Evolutionary conservation across 192 early-diverging fungal genomes (phyloP).

Genomic region (Podila horticola): DNA sequence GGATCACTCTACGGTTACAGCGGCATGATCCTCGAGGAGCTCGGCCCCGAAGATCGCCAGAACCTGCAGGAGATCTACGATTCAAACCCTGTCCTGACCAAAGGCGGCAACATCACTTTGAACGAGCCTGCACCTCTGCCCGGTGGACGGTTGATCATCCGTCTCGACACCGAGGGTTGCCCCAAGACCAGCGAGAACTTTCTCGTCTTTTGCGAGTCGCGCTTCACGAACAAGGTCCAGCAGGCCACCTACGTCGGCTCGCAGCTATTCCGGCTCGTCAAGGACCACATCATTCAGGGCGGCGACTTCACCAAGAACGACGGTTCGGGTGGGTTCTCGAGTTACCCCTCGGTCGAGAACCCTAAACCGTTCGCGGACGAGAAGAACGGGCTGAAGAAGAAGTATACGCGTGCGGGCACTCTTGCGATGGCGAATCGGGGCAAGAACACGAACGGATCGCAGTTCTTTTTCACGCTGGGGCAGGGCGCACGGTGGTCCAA

Average conservation of each 20-base stretch:
- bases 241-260: conserved; percentile 46
- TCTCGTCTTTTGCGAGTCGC: conserved; percentile 42
- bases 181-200: conserved; percentile 46
- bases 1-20: conserved; percentile 42
- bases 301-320: conserved; percentile 50
- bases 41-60: conserved; percentile 22
- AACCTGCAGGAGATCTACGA: conserved; percentile 51
- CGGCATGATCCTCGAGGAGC: conserved; percentile 27
- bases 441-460: conserved; percentile 51
- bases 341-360: conserved; percentile 33
- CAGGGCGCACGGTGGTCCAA: conserved; percentile 38
- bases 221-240: conserved; percentile 32
- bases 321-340: conserved; percentile 37
- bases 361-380: conserved; percentile 53
- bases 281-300: conserved; percentile 51
- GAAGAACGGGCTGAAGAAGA: conserved; percentile 34
- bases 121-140: conserved; percentile 36
- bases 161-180: conserved; percentile 28
- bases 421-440: conserved; percentile 49
- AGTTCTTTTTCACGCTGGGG: conserved; percentile 48
- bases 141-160: conserved; percentile 33
- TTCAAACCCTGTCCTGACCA: conserved; percentile 32
- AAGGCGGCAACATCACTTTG: conserved; percentile 38
- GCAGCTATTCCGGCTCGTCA: conserved; percentile 42
- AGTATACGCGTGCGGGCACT: conserved; percentile 33